These are phyloP conservation scores for Corylus americana DNA, from an alignment of 306 rosid species.

Conservation along the genomic window DNA sequence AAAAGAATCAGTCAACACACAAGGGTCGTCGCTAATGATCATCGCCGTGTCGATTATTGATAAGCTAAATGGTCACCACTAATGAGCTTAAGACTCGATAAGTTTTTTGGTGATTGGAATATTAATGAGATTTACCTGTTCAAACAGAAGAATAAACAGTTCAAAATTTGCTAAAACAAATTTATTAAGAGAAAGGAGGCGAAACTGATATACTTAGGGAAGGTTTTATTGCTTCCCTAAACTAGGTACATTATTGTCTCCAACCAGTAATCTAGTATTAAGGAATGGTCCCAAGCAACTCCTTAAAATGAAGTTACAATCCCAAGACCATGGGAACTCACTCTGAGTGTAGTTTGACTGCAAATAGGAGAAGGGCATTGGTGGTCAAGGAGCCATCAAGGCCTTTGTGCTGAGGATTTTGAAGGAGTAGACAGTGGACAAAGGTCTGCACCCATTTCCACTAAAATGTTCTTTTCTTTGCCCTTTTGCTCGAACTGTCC, in stretches of 20 bases:
- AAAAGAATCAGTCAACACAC: no score
- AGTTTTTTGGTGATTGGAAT: no score
- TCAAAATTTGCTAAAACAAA: no score
- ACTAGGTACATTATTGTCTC: conserved; percentile 21
- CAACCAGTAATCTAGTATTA: background rate
- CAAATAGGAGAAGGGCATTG: background rate
- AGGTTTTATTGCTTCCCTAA: conserved; percentile 16
- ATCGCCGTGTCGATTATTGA: no score
- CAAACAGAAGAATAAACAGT: no score
- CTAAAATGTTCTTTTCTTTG: conserved; percentile 19
- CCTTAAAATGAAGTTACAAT: conserved; percentile 30
- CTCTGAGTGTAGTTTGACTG: conserved; percentile 28
- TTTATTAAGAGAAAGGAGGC: conserved; percentile 4
- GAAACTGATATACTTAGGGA: conserved; percentile 17
- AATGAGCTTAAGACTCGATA: no score
- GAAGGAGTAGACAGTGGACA: conserved; percentile 23
- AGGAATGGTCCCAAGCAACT: conserved; percentile 22
- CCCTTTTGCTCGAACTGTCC: conserved; percentile 24
- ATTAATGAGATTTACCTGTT: no score
- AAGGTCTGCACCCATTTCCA: conserved; percentile 24
- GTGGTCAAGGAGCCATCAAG: conserved; percentile 28
- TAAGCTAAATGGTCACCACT: no score
- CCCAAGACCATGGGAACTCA: conserved; percentile 44
- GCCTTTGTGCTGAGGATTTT: conserved; percentile 28
- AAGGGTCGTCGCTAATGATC: no score